Evolutionary conservation across 371 early-diverging fungal genomes (phyloP).

Genomic region (Furculomyces boomerangus): DNA sequence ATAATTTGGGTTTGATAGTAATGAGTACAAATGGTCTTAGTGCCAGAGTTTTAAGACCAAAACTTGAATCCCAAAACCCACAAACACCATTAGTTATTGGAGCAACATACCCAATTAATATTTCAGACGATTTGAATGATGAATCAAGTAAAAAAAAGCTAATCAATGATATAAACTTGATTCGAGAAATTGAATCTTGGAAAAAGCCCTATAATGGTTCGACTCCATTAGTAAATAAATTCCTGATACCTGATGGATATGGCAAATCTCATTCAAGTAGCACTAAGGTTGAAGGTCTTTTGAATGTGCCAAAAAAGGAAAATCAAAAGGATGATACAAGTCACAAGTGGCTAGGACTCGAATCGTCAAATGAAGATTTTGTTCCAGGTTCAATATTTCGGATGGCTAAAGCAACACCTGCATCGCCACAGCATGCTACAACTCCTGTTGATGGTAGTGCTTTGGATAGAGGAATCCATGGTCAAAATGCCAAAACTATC

Average conservation of each 20-base stretch:
- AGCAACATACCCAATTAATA: slow-evolving; percentile 1
- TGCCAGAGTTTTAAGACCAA: slow-evolving; percentile 45
- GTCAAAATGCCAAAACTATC: neutral
- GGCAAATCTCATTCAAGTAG: neutral
- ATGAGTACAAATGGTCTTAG: slow-evolving; percentile 53
- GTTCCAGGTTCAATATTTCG: no score
- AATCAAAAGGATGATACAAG: neutral
- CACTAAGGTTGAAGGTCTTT: neutral
- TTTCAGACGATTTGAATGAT: neutral
- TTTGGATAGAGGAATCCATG: slow-evolving; percentile 1
- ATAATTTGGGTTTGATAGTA: slow-evolving; percentile 46
- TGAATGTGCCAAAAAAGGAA: neutral
- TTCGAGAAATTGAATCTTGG: neutral
- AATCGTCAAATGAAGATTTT: neutral
- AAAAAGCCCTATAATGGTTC: neutral
- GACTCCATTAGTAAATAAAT: neutral
- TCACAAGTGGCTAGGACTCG: neutral
- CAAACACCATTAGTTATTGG: neutral
- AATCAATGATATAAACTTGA: neutral
- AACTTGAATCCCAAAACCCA: slow-evolving; percentile 12
- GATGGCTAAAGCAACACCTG: neutral
- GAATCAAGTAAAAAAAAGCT: neutral
- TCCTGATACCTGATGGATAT: neutral
- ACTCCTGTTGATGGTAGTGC: slow-evolving; percentile 1
- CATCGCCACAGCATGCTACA: neutral